Evolutionary conservation across 352 stramenopile genomes (phyloP), one percentile per base, ranked within the genome.

Genomic region (Stephanocyclus meneghinianus): DNA sequence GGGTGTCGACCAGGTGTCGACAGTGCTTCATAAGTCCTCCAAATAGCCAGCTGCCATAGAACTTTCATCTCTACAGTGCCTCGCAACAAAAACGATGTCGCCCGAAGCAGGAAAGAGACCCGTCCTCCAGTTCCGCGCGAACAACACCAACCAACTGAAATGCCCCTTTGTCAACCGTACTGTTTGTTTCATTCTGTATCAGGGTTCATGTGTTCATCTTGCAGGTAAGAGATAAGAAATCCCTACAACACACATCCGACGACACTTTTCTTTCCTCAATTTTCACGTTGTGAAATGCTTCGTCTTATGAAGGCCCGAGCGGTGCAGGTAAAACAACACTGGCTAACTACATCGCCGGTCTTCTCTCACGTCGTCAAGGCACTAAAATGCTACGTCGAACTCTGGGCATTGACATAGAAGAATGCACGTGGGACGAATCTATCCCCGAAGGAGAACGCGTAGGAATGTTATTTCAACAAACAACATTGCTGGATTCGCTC

Each of bases 401-500:
- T 0, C 48, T 86, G 26, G 77, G 79, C 6, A 86, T 90, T 42
- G 18, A 80, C 2, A 62, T 88, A 30, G 51, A 68, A 15, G 1
- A 68, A 55, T 89, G 74, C 61, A 42, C 75, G 37, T 93, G 84
- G 86, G 48, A 86, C 53, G 18, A 68, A 30, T 59, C 21, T 18
- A 83, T 93, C 50, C 75, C 77, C 1, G 2, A 26, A 1, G 26
- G 45, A 16, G 88, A 91, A 78, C 76, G 85, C 10, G 86, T 84
- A 29, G 88, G 88, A 48, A 86, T 91, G 42, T 53, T 93, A 29
- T 93, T 93, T 78, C 88, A 93, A 77, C 74, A 90, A 73, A 93
- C 88, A 0, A 93, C 88, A 53, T 51, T 93, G 15, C 56, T 93
- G n/a, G 88, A 93, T 77, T 86, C 84, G 18, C 57, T 93, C 13